Evolutionary conservation across 1,139 yeast species (phyloP), one percentile per base, ranked within the genome.

Genomic region (Blastobotrys elegans): DNA sequence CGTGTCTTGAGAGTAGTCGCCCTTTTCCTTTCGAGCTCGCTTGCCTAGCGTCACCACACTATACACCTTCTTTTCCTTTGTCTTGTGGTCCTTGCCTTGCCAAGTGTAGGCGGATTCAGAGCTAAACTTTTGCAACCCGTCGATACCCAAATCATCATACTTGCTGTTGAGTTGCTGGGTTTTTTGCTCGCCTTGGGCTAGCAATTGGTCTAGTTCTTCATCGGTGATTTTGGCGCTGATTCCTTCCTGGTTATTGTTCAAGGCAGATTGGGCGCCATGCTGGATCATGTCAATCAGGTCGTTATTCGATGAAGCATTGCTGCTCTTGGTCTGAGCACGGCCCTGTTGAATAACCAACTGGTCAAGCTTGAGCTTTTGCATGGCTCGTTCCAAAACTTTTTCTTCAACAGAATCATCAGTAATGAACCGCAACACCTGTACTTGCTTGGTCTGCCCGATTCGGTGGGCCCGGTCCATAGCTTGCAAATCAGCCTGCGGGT

Each of bases 381-480:
- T 94, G 1, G 98, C 98, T 57, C 97, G 76, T 61, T 92, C 98
- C 54, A 92, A 70, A 21, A 92, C 96, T 62, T 92, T 92, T 64
- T 92, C 98, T 64, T 92, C 98, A 54, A 92, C 89, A 11, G 98
- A 96, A 67, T 88, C 84, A 61, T 92, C 97, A 4, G 97, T 90
- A 31, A 92, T 95, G 67, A 92, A 85, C 58, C 98, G 72, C 62
- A 76, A 90, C 5, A 92, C 97, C 56, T 82, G 80, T 6, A 92
- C 98, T 68, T 92, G 98, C 62, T 90, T 92, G 65, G 88, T 90
- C 65, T 92, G 98, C 10, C 98, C 98, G 62, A 92, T 92, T 71
- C 98, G 81, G 66, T 92, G 98, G 0, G 98, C 98, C 63, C 98
- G 77, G 66, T 92, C 98, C 98, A 92, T 92, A 1, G 98, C 97